Evolutionary conservation across 2,329 filamentous ascomycete species (phyloP), one percentile per base, ranked within the genome.

Genomic region (Samsoniella hepiali): DNA sequence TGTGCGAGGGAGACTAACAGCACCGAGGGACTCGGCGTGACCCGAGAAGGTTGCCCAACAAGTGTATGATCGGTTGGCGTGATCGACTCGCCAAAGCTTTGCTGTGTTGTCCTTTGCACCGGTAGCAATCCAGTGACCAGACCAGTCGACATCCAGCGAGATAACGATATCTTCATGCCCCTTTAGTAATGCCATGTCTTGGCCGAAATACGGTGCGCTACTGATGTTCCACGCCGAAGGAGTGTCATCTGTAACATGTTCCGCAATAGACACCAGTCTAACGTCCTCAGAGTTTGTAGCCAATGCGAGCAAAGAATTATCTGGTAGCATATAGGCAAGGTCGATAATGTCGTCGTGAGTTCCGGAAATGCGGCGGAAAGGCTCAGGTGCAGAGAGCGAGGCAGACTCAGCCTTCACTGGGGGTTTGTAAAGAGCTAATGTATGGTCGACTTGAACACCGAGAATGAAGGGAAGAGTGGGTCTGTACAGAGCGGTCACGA

Each of bases 331-430:
- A 71, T 95, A 97, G 36, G 89, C 91, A 40, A 99, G 79, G 72
- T 99, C 96, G 68, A 99, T 97, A 59, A 99, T 93, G 74, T 99
- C 95, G 73, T 99, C 96, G 74, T 98, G 93, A 7, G 95, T 97
- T 60, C 95, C 96, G 5, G 94, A 97, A 68, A 99, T 96, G 51
- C 92, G 86, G 68, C 91, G 87, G 51, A 91, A 83, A 1, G 77
- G 90, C 72, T 76, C 79, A 70, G 72, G 81, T 67, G 70, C 71
- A 64, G 76, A 71, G 65, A 77, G 72, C 50, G 74, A 68, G 47
- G 69, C 65, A 44, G 75, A 59, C 44, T 77, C 67, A 11, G 73
- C 71, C 64, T 77, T 76, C 62, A 68, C 84, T 56, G 72, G 83
- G 57, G 72, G 74, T 65, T 71, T 82, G 74, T 94, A 92, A 38